phyloP scores from a whole-genome alignment of 352 stramenopile genomes.

The Phytophthora sp. region DNA sequence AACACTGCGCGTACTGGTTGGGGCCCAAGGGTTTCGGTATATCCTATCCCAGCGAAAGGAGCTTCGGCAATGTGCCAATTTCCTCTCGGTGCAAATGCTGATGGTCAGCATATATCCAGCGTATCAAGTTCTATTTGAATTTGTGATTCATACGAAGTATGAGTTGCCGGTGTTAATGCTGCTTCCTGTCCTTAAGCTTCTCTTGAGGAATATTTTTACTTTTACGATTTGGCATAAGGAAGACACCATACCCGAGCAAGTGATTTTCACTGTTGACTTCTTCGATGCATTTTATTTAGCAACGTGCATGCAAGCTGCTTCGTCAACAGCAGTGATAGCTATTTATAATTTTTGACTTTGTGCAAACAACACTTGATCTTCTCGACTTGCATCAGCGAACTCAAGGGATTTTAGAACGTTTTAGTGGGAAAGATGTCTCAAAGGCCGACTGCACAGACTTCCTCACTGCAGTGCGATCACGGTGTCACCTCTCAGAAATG shows the following conservation, averaged over 20 bases:
- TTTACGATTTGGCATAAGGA: slow-evolving; percentile 12
- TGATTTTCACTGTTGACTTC: slow-evolving; percentile 14
- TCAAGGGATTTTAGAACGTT: neutral
- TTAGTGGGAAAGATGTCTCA: neutral
- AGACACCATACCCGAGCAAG: slow-evolving; percentile 16
- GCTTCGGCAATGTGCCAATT: neutral
- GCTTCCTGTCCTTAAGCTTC: slow-evolving; percentile 3
- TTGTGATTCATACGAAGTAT: neutral
- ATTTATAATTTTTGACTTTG: slow-evolving; percentile 1
- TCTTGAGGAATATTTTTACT: slow-evolving; percentile 10
- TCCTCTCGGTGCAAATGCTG: neutral
- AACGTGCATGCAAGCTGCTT: slow-evolving; percentile 6
- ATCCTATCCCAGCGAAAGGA: slow-evolving; percentile 3
- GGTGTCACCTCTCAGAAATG: neutral
- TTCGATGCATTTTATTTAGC: slow-evolving; percentile 11
- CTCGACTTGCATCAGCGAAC: slow-evolving; percentile 2
- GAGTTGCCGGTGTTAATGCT: slow-evolving; percentile 7
- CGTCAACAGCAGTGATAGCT: slow-evolving; percentile 1
- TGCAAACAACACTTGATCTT: slow-evolving; percentile 5
- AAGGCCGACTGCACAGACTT: neutral
- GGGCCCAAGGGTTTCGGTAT: neutral
- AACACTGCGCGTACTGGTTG: neutral
- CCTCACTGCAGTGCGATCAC: neutral
- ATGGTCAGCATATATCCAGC: slow-evolving; percentile 15
- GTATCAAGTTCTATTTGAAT: slow-evolving; percentile 12